Base-by-base conservation (phyloP, 352 stramenopile species). In the Phytopythium kandeliae region DNA sequence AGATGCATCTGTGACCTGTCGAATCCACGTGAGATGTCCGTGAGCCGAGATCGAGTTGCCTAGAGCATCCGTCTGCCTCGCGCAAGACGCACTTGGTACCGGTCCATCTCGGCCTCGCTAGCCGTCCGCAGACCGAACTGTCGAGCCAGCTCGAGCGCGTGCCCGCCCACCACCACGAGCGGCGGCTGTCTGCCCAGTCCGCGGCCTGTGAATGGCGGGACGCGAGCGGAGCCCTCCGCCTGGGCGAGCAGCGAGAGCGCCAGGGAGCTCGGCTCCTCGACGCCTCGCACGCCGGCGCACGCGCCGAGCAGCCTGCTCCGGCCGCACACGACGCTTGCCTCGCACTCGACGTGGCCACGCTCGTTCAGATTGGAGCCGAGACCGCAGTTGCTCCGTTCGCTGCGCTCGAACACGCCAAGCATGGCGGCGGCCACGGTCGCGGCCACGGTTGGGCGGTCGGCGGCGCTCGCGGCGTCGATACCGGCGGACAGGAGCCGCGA, bases 131-230 rank as follows among this genome's bases (percentile, higher is more conserved):
- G 50, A 0, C 65, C 72, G 40, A 86, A 67, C 2, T 38, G 33
- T 0, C 36, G 40, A 5, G 76, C 79, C 9, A 70, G 60, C 25
- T 52, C 36, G 22, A 58, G 58, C 41, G 70, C 64, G 6, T 81
- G 52, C 2, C 77, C 70, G 0, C 76, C 79, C 0, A 81, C 76
- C 21, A 88, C 53, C 6, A 90, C 74, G 7, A 86, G 49, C 11
- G 79, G 79, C 48, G 71, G 57, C 48, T 86, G 62, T 17, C 78
- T 64, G 30, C 74, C 71, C n/a, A 72, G 65, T 11, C 55, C 55
- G 25, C 72, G 72, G 11, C 26, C 35, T 16, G 3, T 38, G 3
- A 40, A 16, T 17, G 21, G 60, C 16, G 33, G 17, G 24, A 48
- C 43, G 25, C 54, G 31, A 2, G 51, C 28, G 15, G 34, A 37